A percentile compares a stretch with the other conserved stretches of the same genome.
Conservation (phyloP, 129 eudicot genomes). For the Pseudognaphalium luteoalbum region DNA sequence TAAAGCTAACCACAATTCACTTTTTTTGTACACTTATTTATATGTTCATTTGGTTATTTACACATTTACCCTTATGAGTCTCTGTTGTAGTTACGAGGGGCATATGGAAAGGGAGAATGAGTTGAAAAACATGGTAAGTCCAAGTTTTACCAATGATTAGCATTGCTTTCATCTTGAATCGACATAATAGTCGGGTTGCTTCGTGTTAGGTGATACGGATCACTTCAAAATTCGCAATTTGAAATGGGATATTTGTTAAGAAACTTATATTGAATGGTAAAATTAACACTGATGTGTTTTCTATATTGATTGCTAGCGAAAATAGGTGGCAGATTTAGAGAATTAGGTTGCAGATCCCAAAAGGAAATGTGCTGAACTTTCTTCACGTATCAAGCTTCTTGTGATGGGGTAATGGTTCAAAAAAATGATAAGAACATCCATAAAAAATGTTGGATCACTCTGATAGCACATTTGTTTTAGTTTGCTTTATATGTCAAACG, state of each 20-base stretch:
- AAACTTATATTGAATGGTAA: background rate
- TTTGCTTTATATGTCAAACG: too few species aligned
- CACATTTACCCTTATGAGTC: background rate
- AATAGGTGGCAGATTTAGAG: constrained; percentile 67
- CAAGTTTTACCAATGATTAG: background rate
- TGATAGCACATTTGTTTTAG: too few species aligned
- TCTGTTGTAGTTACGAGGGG: constrained; percentile 61
- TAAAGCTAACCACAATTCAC: background rate
- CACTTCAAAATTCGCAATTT: background rate
- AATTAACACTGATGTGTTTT: background rate
- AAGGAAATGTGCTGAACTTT: constrained; percentile 64
- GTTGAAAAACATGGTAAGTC: constrained; percentile 52
- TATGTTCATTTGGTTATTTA: background rate
- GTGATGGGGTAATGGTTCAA: too few species aligned
- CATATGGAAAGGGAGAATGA: constrained; percentile 55
- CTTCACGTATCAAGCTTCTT: constrained; percentile 50
- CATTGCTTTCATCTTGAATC: background rate
- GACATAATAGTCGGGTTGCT: background rate
- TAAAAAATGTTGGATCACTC: too few species aligned
- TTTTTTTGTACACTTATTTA: background rate
- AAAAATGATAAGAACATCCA: too few species aligned
- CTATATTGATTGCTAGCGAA: background rate
- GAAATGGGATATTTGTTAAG: background rate
- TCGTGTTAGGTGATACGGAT: background rate
- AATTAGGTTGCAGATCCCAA: constrained; percentile 67